Conservation (phyloP, 2,329 filamentous ascomycete species). For the Phialemonium atrogriseum region DNA sequence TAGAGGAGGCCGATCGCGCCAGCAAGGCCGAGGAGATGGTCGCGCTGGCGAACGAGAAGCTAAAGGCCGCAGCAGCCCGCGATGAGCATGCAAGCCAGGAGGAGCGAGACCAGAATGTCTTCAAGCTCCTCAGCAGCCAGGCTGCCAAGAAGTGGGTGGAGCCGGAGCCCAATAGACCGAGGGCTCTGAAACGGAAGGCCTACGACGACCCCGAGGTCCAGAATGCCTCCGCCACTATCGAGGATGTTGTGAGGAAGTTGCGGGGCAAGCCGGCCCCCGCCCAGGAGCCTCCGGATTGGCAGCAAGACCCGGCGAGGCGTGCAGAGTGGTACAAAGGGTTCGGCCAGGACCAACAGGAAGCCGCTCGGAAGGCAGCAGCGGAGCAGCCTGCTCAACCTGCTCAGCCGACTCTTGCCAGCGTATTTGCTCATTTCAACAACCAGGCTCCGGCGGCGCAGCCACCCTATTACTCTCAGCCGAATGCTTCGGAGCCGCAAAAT, state of each 20-base stretch:
- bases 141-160: slow-evolving; percentile 34
- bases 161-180: slow-evolving; percentile 27
- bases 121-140: slow-evolving; percentile 35
- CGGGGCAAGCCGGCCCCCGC: slow-evolving; percentile 26
- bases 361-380: background rate
- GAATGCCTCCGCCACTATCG: slow-evolving; percentile 32
- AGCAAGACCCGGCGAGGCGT: slow-evolving; percentile 24
- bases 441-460: background rate
- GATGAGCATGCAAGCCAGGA: too few species aligned
- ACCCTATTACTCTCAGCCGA: too few species aligned
- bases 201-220: slow-evolving; percentile 36
- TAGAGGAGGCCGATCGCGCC: too few species aligned
- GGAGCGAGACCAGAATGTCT: too few species aligned
- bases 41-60: too few species aligned
- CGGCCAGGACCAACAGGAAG: slow-evolving; percentile 1
- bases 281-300: slow-evolving; percentile 20
- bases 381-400: slow-evolving; percentile 1
- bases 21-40: too few species aligned
- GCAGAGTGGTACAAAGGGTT: slow-evolving; percentile 2
- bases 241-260: slow-evolving; percentile 31
- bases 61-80: slow-evolving; percentile 5
- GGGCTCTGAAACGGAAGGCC: slow-evolving; percentile 24
- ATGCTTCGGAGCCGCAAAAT: too few species aligned
- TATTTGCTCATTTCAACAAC: too few species aligned
- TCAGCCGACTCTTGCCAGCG: too few species aligned